A percentile compares a stretch with the other conserved stretches of the same genome.
Evolutionary conservation across 2,329 filamentous ascomycete species (phyloP).

Genomic region (Ceratocystis ficicola): DNA sequence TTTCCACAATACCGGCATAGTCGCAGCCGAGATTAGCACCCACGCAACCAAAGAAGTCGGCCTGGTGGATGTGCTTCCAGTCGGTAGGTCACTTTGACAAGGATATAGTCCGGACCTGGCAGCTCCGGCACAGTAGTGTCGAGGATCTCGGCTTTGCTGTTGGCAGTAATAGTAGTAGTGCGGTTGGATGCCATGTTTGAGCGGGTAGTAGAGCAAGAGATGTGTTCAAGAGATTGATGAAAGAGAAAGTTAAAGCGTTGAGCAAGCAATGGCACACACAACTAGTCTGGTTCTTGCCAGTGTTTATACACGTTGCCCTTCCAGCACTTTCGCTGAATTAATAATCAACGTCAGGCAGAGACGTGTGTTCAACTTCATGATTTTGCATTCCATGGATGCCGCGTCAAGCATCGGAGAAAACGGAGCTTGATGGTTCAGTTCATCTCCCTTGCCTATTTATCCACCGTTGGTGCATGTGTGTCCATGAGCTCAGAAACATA

Average conservation of each 20-base stretch:
- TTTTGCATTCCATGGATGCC: no score
- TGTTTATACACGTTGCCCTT: neutral
- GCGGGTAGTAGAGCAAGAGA: neutral
- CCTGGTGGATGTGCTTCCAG: conserved; percentile 29
- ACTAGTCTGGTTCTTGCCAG: no score
- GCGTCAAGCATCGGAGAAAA: no score
- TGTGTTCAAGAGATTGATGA: neutral
- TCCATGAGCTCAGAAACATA: no score
- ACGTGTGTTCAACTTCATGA: no score
- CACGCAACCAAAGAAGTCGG: conserved; percentile 23
- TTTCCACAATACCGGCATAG: conserved; percentile 37
- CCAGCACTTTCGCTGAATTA: no score
- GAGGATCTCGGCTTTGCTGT: conserved; percentile 28
- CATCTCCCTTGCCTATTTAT: neutral
- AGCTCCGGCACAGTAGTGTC: conserved; percentile 24
- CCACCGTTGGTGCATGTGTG: neutral
- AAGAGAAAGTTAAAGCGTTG: neutral
- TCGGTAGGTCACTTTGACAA: conserved; percentile 31
- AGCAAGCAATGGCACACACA: neutral
- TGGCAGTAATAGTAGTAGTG: conserved; percentile 6
- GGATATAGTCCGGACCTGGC: conserved; percentile 26
- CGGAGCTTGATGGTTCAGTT: no score
- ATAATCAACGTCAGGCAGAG: no score
- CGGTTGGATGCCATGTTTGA: conserved; percentile 18
- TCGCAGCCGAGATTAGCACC: conserved; percentile 33